phyloP scores from a whole-genome alignment of 2,329 filamentous ascomycete species.

The Cladosporium oxysporum region DNA sequence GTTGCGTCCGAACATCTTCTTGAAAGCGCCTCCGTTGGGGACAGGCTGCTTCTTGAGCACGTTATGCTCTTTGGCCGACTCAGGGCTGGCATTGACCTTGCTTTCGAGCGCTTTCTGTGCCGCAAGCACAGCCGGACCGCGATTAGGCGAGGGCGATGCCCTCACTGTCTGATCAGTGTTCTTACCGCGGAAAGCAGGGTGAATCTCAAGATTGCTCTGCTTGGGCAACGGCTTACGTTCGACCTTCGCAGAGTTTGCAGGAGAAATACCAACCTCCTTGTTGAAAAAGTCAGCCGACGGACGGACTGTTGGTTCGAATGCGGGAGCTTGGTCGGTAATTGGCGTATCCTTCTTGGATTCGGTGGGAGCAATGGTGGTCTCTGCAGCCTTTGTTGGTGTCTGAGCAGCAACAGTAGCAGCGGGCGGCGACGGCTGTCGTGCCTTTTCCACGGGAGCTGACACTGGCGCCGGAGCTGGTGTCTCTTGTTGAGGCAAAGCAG shows the following conservation, averaged over 20 bases:
- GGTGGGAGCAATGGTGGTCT: constrained; percentile 13
- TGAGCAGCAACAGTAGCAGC: constrained; percentile 17
- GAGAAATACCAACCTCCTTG: constrained; percentile 26
- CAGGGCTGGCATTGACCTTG: constrained; percentile 32
- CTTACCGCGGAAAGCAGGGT: constrained; percentile 45
- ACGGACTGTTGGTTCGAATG: constrained; percentile 19
- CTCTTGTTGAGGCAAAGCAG: constrained; percentile 40
- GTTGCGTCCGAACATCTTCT: constrained; percentile 67
- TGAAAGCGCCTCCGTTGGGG: constrained; percentile 50
- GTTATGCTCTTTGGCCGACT: constrained; percentile 34
- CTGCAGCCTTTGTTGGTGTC: constrained; percentile 17
- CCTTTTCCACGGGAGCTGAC: neutral
- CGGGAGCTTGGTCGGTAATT: constrained; percentile 19
- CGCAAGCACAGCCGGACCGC: constrained; percentile 33
- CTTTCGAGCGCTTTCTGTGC: constrained; percentile 35
- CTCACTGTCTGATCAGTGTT: constrained; percentile 22
- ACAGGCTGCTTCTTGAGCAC: constrained; percentile 44
- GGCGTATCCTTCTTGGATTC: constrained; percentile 20
- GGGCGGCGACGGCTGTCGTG: constrained; percentile 7
- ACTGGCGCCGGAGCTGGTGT: constrained; percentile 8
- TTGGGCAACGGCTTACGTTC: constrained; percentile 37
- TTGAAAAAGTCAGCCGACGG: constrained; percentile 23
- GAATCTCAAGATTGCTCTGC: constrained; percentile 36
- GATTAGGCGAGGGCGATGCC: constrained; percentile 32
- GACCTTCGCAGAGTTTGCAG: constrained; percentile 27